Conservation (phyloP, 305 asterid species). For the Euphrasia arctica region DNA sequence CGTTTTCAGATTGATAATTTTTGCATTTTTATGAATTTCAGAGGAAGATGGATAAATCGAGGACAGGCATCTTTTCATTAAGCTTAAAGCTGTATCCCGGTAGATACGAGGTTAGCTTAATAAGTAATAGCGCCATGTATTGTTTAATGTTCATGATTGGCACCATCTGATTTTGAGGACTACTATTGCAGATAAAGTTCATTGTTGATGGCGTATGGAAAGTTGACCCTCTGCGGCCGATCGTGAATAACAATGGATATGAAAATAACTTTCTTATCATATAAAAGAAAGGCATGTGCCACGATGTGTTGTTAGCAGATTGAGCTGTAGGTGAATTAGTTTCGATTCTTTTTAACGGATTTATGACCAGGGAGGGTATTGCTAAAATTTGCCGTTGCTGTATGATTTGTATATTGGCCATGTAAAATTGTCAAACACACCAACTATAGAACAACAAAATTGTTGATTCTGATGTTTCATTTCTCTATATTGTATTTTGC, state of each 20-base stretch:
- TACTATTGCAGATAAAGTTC: slow-evolving; percentile 68
- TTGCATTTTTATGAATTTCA: slow-evolving; percentile 37
- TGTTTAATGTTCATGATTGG: slow-evolving; percentile 13
- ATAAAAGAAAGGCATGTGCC: background rate
- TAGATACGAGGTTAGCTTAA: slow-evolving; percentile 64
- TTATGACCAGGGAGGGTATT: background rate
- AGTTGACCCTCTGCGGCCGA: slow-evolving; percentile 76
- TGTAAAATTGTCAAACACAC: background rate
- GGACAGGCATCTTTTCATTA: slow-evolving; percentile 56
- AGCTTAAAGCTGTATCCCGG: slow-evolving; percentile 79
- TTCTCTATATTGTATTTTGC: no score
- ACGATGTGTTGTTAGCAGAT: slow-evolving; percentile 8
- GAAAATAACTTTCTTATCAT: slow-evolving; percentile 55
- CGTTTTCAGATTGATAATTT: background rate
- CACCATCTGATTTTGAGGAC: background rate
- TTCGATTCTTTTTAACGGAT: slow-evolving; percentile 24
- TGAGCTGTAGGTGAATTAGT: slow-evolving; percentile 28
- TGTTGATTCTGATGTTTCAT: no score
- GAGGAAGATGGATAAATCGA: slow-evolving; percentile 81
- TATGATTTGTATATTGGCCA: background rate
- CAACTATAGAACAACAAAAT: background rate
- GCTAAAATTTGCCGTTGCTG: background rate
- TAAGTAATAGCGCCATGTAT: background rate
- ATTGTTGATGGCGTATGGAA: slow-evolving; percentile 89
- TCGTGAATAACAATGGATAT: background rate